Conservation (phyloP, 495 filamentous ascomycete species). For the Choiromyces venosus region DNA sequence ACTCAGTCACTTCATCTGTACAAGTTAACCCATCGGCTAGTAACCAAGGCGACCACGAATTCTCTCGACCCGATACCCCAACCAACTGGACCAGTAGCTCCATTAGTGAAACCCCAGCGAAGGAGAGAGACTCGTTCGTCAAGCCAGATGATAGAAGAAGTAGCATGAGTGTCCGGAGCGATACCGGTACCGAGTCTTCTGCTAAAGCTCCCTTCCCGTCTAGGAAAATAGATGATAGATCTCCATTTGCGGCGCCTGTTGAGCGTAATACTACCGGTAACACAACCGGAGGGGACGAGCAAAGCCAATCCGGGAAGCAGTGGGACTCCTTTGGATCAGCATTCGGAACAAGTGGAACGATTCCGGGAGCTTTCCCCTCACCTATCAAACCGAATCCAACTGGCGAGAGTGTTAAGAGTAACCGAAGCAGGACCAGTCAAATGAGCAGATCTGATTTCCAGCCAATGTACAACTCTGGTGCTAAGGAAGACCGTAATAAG, state of each 20-base stretch:
- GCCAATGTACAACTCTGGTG: slow-evolving; percentile 18
- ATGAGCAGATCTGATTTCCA: slow-evolving; percentile 43
- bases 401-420: slow-evolving; percentile 48
- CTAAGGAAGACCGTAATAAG: slow-evolving; percentile 56
- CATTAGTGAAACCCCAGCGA: slow-evolving; percentile 27
- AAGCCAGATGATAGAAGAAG: slow-evolving; percentile 35
- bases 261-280: slow-evolving; percentile 38
- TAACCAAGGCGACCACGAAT: slow-evolving; percentile 60
- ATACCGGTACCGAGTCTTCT: slow-evolving; percentile 38
- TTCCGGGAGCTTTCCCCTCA: slow-evolving; percentile 48
- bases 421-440: slow-evolving; percentile 41
- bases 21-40: slow-evolving; percentile 69
- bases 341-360: neutral
- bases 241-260: slow-evolving; percentile 42
- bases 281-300: slow-evolving; percentile 36
- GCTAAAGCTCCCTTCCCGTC: slow-evolving; percentile 36
- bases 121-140: slow-evolving; percentile 33
- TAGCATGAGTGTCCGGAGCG: slow-evolving; percentile 42
- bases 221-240: slow-evolving; percentile 39
- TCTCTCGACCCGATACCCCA: slow-evolving; percentile 55
- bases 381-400: slow-evolving; percentile 53
- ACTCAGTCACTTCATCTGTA: slow-evolving; percentile 70
- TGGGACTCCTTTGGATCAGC: slow-evolving; percentile 37
- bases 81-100: slow-evolving; percentile 44
- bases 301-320: slow-evolving; percentile 30